Percentiles rank a stretch among this genome's conserved stretches.
Conservation (phyloP, 2,329 filamentous ascomycete genomes). For the Arachnomyces sp. region DNA sequence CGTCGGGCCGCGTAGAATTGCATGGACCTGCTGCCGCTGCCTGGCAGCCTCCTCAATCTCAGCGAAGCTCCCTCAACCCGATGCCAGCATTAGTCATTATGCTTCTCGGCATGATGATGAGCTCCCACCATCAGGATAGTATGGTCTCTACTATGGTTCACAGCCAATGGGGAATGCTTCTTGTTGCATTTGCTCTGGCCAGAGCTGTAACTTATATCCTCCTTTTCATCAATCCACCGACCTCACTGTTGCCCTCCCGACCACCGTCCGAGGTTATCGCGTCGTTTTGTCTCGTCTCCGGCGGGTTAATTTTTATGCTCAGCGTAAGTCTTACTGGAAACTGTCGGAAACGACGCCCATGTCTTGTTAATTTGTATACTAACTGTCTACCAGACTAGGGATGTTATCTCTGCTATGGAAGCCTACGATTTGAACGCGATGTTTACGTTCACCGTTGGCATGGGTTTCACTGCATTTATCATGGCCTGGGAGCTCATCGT, state of each 20-base stretch:
- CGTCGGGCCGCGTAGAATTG: conserved; percentile 25
- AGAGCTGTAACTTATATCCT: conserved; percentile 73
- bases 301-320: conserved; percentile 87
- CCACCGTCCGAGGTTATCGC: conserved; percentile 86
- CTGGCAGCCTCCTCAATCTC: conserved; percentile 57
- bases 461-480: conserved; percentile 72
- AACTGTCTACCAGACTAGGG: conserved; percentile 52
- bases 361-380: conserved; percentile 9
- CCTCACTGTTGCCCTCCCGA: conserved; percentile 69
- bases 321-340: conserved; percentile 54
- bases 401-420: conserved; percentile 71
- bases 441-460: conserved; percentile 84
- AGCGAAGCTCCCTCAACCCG: conserved; percentile 74
- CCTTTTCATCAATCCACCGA: conserved; percentile 71
- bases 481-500: conserved; percentile 78
- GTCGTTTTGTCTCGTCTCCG: conserved; percentile 77
- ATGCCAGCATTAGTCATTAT: conserved; percentile 81
- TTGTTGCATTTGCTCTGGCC: conserved; percentile 72
- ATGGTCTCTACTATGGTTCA: conserved; percentile 89
- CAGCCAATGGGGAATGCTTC: conserved; percentile 82
- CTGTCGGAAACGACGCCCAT: not conserved
- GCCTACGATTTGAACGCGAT: conserved; percentile 74
- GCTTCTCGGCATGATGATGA: conserved; percentile 89
- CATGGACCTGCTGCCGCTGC: conserved; percentile 40
- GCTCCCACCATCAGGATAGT: conserved; percentile 74